These are phyloP conservation scores for Pyricularia sp. DNA, from an alignment of 2,329 filamentous ascomycete species.

Conservation along the genomic window DNA sequence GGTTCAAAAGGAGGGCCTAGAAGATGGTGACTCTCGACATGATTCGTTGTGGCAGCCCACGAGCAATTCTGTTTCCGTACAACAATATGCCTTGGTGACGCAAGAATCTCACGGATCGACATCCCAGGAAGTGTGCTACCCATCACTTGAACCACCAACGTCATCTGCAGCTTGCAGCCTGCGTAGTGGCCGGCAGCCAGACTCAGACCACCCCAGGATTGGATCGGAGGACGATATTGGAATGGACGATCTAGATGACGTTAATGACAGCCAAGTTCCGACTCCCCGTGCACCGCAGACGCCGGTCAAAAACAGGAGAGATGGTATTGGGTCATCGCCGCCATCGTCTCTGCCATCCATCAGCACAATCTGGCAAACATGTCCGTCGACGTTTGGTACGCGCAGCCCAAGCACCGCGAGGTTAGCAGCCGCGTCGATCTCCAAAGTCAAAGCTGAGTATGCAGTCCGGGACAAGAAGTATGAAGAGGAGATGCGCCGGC, in stretches of 20 bases:
- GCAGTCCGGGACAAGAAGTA: conserved; percentile 22
- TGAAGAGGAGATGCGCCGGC: conserved; percentile 28
- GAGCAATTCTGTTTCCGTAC: conserved; percentile 8
- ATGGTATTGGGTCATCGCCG: conserved; percentile 3
- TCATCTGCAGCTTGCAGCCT: conserved; percentile 26
- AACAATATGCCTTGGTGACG: neutral
- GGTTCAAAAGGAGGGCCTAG: neutral
- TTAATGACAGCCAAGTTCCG: neutral
- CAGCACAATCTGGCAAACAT: conserved; percentile 28
- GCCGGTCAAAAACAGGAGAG: neutral
- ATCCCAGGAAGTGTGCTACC: conserved; percentile 15
- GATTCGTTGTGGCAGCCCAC: conserved; percentile 5
- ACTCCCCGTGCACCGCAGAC: conserved; percentile 4
- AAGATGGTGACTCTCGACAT: neutral
- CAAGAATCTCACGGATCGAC: neutral
- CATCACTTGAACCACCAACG: conserved; percentile 16
- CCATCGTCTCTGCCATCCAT: conserved; percentile 17
- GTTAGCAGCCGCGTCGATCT: conserved; percentile 11
- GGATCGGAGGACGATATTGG: conserved; percentile 19
- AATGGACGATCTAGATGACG: conserved; percentile 11
- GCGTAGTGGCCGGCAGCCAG: conserved; percentile 36
- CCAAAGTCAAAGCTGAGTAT: conserved; percentile 15
- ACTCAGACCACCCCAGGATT: conserved; percentile 16
- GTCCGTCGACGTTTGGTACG: conserved; percentile 20
- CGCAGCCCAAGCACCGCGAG: conserved; percentile 19